Evolutionary conservation across 306 rosid genomes (phyloP).

Genomic region (Malus sieversii): DNA sequence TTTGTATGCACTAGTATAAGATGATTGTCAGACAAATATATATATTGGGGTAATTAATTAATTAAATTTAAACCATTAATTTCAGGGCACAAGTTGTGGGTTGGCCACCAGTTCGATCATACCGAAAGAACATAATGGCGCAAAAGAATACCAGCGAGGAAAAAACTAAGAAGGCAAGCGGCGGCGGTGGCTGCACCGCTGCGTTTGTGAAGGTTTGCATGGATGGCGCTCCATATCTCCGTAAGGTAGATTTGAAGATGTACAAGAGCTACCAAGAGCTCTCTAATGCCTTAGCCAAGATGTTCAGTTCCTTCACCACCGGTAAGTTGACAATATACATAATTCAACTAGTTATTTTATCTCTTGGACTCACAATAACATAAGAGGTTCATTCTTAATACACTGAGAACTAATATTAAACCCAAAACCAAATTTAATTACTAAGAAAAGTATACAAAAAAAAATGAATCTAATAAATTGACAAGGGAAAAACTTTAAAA

Average conservation of each 20-base stretch:
- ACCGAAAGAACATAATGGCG: slow-evolving; percentile 84
- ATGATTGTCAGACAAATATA: neutral
- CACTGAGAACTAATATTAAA: neutral
- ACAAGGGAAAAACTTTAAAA: too few relatives aligned
- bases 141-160: slow-evolving; percentile 44
- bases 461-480: neutral
- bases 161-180: slow-evolving; percentile 30
- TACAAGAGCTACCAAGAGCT: slow-evolving; percentile 85
- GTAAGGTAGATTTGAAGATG: slow-evolving; percentile 92
- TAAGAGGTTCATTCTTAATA: too few relatives aligned
- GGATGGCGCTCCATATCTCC: slow-evolving; percentile 99
- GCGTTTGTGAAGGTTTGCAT: slow-evolving; percentile 89
- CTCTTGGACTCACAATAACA: neutral
- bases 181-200: slow-evolving; percentile 5
- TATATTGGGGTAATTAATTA: neutral
- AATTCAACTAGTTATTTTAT: neutral
- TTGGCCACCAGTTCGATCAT: slow-evolving; percentile 99
- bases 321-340: slow-evolving; percentile 29
- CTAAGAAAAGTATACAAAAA: neutral
- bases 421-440: neutral
- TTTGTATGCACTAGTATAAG: neutral
- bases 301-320: slow-evolving; percentile 97
- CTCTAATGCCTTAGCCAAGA: slow-evolving; percentile 92
- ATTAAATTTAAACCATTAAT: neutral
- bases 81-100: slow-evolving; percentile 96